These are phyloP conservation scores for Medicago truncatula DNA, from an alignment of 306 rosid species.

Conservation along the genomic window DNA sequence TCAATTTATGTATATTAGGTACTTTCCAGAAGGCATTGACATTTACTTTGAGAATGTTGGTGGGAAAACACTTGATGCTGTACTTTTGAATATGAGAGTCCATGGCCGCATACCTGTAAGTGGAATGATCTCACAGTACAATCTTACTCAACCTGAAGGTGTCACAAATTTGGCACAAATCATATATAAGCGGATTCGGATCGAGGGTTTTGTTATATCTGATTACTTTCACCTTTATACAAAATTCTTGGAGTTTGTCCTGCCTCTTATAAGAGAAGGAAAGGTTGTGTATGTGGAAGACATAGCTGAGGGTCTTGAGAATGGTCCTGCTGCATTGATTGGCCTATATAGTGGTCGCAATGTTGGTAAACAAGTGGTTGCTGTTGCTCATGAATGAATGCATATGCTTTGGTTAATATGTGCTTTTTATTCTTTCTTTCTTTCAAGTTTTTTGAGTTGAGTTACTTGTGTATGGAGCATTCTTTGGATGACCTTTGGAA, in stretches of 20 bases:
- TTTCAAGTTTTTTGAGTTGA: neutral
- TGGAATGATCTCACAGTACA: neutral
- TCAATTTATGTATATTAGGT: neutral
- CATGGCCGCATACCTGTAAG: neutral
- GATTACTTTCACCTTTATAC: neutral
- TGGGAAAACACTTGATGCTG: neutral
- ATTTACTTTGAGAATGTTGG: conserved; percentile 5
- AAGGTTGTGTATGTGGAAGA: neutral
- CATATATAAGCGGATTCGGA: neutral
- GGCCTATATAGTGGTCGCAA: neutral
- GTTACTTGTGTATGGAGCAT: too few species aligned
- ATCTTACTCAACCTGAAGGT: neutral
- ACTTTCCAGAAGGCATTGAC: neutral
- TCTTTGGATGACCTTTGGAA: too few species aligned
- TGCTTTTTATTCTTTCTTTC: too few species aligned
- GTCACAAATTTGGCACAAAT: neutral
- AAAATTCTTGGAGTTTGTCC: neutral
- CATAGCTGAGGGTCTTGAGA: neutral
- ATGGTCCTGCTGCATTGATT: neutral
- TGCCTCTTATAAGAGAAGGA: conserved; percentile 4
- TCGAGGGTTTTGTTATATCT: neutral
- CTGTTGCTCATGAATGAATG: neutral
- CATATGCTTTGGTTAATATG: too few species aligned
- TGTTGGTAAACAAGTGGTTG: neutral
- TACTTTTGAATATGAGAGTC: neutral